Evolutionary conservation across 208 protist species (phyloP), one percentile per base, ranked within the genome.

Genomic region (Leptomonas seymouri): DNA sequence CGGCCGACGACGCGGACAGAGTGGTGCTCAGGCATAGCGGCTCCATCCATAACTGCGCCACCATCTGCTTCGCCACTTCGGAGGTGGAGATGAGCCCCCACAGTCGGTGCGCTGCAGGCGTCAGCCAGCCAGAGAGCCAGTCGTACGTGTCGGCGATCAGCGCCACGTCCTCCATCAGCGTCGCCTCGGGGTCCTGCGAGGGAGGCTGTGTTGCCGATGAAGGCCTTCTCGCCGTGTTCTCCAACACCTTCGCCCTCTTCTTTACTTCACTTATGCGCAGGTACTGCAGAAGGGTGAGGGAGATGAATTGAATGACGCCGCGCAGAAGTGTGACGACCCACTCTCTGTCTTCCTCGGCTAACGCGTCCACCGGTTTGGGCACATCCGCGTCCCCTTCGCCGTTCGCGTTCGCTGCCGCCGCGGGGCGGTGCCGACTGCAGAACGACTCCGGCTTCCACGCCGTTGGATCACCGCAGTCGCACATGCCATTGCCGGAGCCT

Each of bases 381-480:
- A 16, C 25, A 12, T 42, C 21, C 34, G 45, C 45, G 16, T 51
- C 34, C 21, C 30, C 48, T n/a, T 59, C 39, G 27, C 44, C 65
- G 28, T 11, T n/a, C 23, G 4, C 16, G 8, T 54, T 15, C 30
- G 53, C 36, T 0, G 49, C 46, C 9, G 54, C 66, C 12, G 46
- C 50, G 6, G 86, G 84, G 25, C 80, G 72, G 65, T 94, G 86
- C 0, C 66, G 65, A 3, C 53, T 77, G 67, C 87, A 94, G 69
- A 97, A 93, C 6, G 82, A 82, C 44, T 79, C 69, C 28, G 66
- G 21, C 55, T 87, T 84, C 90, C 90, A 93, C 23, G 91, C 89
- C 50, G 72, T 84, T n/a, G 87, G 81, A 74, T 98, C 96, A 44
- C 96, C 96, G 82, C 96, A 98, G 85, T 98, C 96, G 72, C 96